These are phyloP conservation scores for Lenwebbia sp. DNA, from an alignment of 345 rosid genomes.

Conservation along the genomic window DNA sequence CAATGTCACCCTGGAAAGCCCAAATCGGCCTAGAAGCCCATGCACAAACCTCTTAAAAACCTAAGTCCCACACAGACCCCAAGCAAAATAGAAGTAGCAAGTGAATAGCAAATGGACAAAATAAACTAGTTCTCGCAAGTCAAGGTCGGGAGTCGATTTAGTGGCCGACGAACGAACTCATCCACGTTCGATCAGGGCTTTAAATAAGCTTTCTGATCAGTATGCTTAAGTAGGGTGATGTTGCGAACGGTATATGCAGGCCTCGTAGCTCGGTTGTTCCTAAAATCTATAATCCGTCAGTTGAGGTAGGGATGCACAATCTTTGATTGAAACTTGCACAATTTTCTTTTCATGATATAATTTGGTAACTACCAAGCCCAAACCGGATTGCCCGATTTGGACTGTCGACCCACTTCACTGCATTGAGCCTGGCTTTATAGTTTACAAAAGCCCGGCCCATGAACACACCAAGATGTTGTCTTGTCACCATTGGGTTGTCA, in stretches of 20 bases:
- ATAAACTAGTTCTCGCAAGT: neutral
- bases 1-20: neutral
- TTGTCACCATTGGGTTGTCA: too few species aligned
- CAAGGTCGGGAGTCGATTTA: neutral
- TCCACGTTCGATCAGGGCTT: neutral
- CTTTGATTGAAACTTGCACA: neutral
- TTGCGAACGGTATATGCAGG: accelerated
- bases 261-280: neutral
- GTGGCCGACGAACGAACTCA: neutral
- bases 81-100: neutral
- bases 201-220: neutral
- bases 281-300: neutral
- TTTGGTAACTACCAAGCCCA: neutral
- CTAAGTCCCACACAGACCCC: neutral
- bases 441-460: too few species aligned
- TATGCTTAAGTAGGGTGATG: neutral
- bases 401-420: too few species aligned
- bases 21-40: neutral
- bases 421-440: too few species aligned
- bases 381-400: too few species aligned
- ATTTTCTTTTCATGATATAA: neutral
- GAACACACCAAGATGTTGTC: too few species aligned
- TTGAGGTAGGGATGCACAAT: neutral
- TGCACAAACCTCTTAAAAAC: neutral
- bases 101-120: neutral